Base-by-base conservation (phyloP, 1,284 basidiomycete species). In the Marasmius fiardii region DNA sequence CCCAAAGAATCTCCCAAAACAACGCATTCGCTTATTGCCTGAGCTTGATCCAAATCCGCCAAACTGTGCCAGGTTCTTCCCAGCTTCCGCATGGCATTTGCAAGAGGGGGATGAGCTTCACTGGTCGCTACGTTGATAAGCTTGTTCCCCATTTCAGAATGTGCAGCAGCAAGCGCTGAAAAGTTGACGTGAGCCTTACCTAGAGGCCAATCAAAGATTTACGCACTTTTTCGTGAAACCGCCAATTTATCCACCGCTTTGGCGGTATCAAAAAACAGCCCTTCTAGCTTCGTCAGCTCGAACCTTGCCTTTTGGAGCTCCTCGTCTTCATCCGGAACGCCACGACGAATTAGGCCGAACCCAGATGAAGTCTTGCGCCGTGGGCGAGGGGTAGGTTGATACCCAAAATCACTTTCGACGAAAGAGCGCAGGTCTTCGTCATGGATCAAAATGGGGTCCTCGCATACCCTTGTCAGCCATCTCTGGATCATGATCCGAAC, bases 321-420 rank as follows among this genome's bases (percentile, higher is more conserved):
- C 69, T 91, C 89, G 63, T 92, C 90, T 69, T 92, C 90, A 62
- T 92, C 90, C 2, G 90, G 88, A 1, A 91, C 86, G 23, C 81
- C 80, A 4, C 89, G 77, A 41, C 85, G 77, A 18, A 92, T 82
- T 55, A 91, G 70, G 59, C 80, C 78, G 68, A 92, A 88, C 12
- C 86, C 81, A 31, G 85, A 80, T 33, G 80, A 78, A 0, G 82
- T 73, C 71, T 90, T 92, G 60, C 83, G 81, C 55, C 82, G 82
- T 35, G 88, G 86, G 12, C 85, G 82, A 8, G 90, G 87, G 12
- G 83, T 90, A 2, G 90, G 89, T 65, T 92, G 89, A 65, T 92
- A 92, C 21, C 95, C 95, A 75, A 98, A 98, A 72, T 98, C 95
- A 63, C 88, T 93, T 72, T 98, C 95, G 59, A 98, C 83, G 68